These are phyloP conservation scores for Elaeis guineensis DNA, from an alignment of 176 grass and related monocot genomes.

Conservation along the genomic window DNA sequence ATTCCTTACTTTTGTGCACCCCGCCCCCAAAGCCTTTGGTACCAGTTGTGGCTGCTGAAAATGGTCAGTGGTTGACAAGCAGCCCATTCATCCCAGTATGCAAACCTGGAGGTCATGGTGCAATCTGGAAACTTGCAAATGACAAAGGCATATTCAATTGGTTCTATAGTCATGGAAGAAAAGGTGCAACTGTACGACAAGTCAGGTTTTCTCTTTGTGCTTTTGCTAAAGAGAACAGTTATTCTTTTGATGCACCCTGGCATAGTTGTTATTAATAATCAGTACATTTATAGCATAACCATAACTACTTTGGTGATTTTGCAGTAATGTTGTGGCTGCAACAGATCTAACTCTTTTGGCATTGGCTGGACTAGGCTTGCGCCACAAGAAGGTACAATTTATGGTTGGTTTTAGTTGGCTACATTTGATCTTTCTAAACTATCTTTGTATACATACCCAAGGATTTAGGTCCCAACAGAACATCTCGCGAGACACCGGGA, in stretches of 20 bases:
- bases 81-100: constrained; percentile 60
- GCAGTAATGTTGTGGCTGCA: constrained; percentile 97
- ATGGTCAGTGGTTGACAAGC: constrained; percentile 82
- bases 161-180: constrained; percentile 67
- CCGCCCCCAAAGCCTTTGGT: constrained; percentile 67
- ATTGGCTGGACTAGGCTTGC: constrained; percentile 79
- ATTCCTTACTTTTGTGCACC: not conserved
- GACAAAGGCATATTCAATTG: constrained; percentile 81
- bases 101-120: constrained; percentile 96
- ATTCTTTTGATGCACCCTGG: not conserved
- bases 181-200: constrained; percentile 94
- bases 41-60: constrained; percentile 68
- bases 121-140: constrained; percentile 91
- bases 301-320: constrained; percentile 23
- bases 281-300: too few species aligned
- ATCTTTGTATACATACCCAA: too few species aligned
- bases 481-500: too few species aligned
- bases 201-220: constrained; percentile 52
- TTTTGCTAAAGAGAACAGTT: not conserved
- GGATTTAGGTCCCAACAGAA: too few species aligned
- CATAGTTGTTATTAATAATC: not conserved
- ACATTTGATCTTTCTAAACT: not conserved
- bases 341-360: constrained; percentile 95
- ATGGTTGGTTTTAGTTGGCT: not conserved
- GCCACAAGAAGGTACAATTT: constrained; percentile 55